Percentiles rank a stretch among this genome's conserved stretches.
Evolutionary conservation across 257 asterid species (phyloP).

Genomic region (Solanum habrochaites): DNA sequence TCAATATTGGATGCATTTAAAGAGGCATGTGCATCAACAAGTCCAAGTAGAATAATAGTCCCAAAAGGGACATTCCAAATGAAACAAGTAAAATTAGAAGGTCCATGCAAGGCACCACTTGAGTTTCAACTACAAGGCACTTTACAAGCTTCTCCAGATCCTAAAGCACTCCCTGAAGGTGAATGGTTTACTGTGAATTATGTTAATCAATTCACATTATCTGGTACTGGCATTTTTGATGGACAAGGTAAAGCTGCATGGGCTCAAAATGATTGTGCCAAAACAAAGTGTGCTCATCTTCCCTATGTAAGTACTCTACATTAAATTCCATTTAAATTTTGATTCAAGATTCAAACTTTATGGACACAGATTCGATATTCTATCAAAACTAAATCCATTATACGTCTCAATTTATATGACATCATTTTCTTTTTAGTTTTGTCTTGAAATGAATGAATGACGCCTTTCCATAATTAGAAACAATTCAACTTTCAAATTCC

Average conservation of each 20-base stretch:
- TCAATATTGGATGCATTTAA: conserved; percentile 19
- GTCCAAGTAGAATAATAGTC: conserved; percentile 7
- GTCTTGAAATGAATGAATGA: too few species aligned
- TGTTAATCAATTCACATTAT: conserved; percentile 11
- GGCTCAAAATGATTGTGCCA: conserved; percentile 10
- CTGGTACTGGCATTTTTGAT: conserved; percentile 18
- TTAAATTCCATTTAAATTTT: too few species aligned
- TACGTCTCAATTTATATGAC: too few species aligned
- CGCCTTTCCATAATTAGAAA: too few species aligned
- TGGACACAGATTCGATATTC: too few species aligned
- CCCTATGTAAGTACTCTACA: conserved; percentile 7
- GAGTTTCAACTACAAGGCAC: conserved; percentile 6
- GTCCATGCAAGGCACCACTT: conserved; percentile 21
- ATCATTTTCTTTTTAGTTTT: too few species aligned
- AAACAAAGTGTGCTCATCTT: conserved; percentile 4
- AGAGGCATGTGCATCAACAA: conserved; percentile 16
- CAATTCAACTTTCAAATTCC: too few species aligned
- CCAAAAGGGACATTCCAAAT: conserved; percentile 13
- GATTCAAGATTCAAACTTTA: too few species aligned
- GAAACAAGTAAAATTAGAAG: conserved; percentile 9
- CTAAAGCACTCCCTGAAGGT: neutral
- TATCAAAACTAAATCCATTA: too few species aligned
- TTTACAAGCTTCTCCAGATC: conserved; percentile 14
- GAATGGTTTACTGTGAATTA: conserved; percentile 11
- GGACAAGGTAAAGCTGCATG: conserved; percentile 26